Conservation (phyloP, 208 protist genomes). For the Trypanosoma brucei region DNA sequence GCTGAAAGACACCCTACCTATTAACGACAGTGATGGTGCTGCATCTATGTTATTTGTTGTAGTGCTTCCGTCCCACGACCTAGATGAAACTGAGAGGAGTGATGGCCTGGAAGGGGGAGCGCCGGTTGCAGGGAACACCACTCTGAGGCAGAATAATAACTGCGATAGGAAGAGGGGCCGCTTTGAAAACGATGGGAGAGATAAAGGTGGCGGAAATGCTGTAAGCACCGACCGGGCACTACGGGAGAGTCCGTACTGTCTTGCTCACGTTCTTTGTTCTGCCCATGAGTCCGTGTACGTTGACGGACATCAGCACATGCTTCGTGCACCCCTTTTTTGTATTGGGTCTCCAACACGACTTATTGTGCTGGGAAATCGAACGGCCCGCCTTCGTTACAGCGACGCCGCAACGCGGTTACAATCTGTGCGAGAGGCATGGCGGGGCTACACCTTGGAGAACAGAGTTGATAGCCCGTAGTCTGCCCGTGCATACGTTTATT, state of each 20-base stretch:
- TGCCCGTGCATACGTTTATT: not conserved
- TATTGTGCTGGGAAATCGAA: slow-evolving; percentile 54
- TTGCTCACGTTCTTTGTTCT: slow-evolving; percentile 42
- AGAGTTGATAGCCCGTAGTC: not conserved
- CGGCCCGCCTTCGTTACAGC: slow-evolving; percentile 10
- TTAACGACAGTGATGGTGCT: slow-evolving; percentile 12
- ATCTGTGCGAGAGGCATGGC: slow-evolving; percentile 7
- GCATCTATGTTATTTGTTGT: slow-evolving; percentile 45
- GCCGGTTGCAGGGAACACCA: not conserved
- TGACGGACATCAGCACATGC: slow-evolving; percentile 68
- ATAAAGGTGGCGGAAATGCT: not conserved
- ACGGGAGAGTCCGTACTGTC: slow-evolving; percentile 48
- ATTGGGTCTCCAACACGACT: slow-evolving; percentile 67
- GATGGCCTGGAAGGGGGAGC: not conserved
- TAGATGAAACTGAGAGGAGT: slow-evolving; percentile 28
- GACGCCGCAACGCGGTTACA: slow-evolving; percentile 4
- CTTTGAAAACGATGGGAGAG: not conserved
- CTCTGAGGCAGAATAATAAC: not conserved
- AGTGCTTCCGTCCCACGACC: slow-evolving; percentile 66
- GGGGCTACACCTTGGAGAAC: not conserved
- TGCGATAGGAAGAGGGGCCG: not conserved
- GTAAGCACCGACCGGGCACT: slow-evolving; percentile 34
- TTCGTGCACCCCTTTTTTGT: slow-evolving; percentile 58
- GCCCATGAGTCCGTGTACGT: slow-evolving; percentile 57
- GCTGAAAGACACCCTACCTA: slow-evolving; percentile 19